These are phyloP conservation scores for Phytophthora melonis DNA, from an alignment of 352 stramenopile genomes.

Conservation along the genomic window DNA sequence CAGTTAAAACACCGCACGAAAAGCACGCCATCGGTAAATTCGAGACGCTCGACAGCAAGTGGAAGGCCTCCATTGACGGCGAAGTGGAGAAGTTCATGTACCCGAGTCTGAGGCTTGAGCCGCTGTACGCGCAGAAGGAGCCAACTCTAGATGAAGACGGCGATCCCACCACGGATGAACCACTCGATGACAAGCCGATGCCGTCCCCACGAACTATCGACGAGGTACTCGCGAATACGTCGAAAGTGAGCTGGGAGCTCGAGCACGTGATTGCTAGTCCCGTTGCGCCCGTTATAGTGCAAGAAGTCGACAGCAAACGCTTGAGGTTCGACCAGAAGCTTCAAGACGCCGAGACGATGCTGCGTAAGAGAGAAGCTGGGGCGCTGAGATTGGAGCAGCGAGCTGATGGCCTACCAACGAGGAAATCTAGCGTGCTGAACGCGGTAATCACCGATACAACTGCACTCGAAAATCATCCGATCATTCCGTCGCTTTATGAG, in stretches of 20 bases:
- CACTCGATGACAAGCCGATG: conserved; percentile 13
- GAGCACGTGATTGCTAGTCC: conserved; percentile 50
- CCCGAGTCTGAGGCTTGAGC: conserved; percentile 67
- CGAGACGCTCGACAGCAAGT: conserved; percentile 65
- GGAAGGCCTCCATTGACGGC: conserved; percentile 67
- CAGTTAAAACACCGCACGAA: neutral
- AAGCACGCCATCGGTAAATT: conserved; percentile 58
- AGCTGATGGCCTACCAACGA: neutral
- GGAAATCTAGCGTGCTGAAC: conserved; percentile 1
- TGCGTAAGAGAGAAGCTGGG: conserved; percentile 54
- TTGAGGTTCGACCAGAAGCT: conserved; percentile 68
- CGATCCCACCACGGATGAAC: neutral
- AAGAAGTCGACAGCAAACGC: conserved; percentile 40
- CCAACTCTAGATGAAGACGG: neutral
- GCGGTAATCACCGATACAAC: neutral
- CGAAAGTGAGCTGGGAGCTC: conserved; percentile 64
- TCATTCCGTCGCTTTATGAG: conserved; percentile 35
- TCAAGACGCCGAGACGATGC: conserved; percentile 59
- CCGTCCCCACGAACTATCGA: conserved; percentile 51
- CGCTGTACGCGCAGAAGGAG: conserved; percentile 41
- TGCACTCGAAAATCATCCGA: neutral
- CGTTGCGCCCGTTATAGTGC: conserved; percentile 26
- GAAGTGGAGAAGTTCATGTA: conserved; percentile 84
- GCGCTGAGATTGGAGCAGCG: conserved; percentile 11
- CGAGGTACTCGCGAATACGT: conserved; percentile 40